Conservation (phyloP, 148 eudicot species). For the Heliosperma pusillum region DNA sequence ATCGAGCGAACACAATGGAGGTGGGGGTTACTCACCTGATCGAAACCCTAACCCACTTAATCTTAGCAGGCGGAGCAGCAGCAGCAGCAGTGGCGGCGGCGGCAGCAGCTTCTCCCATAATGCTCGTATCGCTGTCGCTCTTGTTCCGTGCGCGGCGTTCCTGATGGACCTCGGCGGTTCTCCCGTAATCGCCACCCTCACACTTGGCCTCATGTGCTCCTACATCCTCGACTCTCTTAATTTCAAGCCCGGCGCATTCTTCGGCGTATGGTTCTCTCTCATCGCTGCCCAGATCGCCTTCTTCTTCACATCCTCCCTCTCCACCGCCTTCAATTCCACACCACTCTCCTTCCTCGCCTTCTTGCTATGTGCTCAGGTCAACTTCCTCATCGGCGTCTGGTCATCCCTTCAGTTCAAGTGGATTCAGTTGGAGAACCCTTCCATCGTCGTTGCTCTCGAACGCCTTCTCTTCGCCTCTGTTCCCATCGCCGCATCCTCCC, state of each 20-base stretch:
- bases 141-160: constrained; percentile 67
- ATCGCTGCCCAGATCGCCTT: constrained; percentile 69
- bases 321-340: constrained; percentile 45
- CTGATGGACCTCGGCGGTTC: constrained; percentile 92
- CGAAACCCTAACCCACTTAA: constrained; percentile 51
- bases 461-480: constrained; percentile 69
- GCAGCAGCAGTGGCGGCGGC: background rate
- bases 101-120: constrained; percentile 49
- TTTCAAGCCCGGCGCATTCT: constrained; percentile 79
- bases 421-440: constrained; percentile 83
- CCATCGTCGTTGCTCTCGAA: constrained; percentile 68
- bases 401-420: constrained; percentile 91
- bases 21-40: constrained; percentile 36
- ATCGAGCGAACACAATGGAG: constrained; percentile 37
- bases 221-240: constrained; percentile 82
- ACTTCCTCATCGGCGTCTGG: constrained; percentile 84
- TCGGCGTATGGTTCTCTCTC: constrained; percentile 80
- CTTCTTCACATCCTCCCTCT: constrained; percentile 54
- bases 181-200: constrained; percentile 56
- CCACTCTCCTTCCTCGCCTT: constrained; percentile 48
- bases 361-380: constrained; percentile 47
- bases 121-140: constrained; percentile 58
- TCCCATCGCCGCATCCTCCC: constrained; percentile 49
- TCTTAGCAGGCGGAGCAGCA: constrained; percentile 21
- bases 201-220: constrained; percentile 58